Evolutionary conservation across 306 rosid genomes (phyloP), one percentile per base, ranked within the genome.

Genomic region (Parietaria judaica): DNA sequence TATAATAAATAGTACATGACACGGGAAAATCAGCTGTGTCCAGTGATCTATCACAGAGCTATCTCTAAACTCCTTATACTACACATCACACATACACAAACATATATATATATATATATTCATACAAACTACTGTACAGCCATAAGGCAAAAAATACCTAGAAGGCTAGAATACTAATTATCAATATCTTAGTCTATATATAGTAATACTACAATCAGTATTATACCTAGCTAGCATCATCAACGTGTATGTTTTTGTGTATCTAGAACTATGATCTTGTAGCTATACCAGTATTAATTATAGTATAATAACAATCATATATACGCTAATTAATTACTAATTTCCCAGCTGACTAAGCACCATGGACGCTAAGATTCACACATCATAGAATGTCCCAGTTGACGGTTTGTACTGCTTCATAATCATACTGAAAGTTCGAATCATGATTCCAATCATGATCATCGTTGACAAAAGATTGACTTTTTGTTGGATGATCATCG

Each of bases 341-440:
- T 3, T 37, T 14, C 10, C 6, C 14, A 14, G 41, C 62, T n/a
- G 39, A 37, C 9, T 13, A 38, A 38, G 11, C 45, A 35, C 34
- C 16, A 14, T 3, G 9, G 9, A 41, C 45, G 9, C 45, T 41
- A 5, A 5, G 9, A 5, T 45, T 55, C 4, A 41, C 34, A 66
- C 36, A 31, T 35, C 62, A 31, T 66, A 45, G 46, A 14, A 14
- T 55, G 62, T 11, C 46, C 36, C 36, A 6, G 1, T 41, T 41
- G 9, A 8, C 31, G 11, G 16, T 58, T 7, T 14, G 15, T 56
- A 31, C 67, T 23, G 74, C 64, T 76, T 77, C 80, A 64, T 74
- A 81, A 68, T 78, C 14, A 9, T 31, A 73, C 62, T 71, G 73
- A 63, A 44, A 38, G 66, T 45, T 61, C 34, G 39, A 36, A 45